These are phyloP conservation scores for Ophioceras dolichostomum DNA, from an alignment of 2,329 filamentous ascomycete genomes.

Conservation along the genomic window DNA sequence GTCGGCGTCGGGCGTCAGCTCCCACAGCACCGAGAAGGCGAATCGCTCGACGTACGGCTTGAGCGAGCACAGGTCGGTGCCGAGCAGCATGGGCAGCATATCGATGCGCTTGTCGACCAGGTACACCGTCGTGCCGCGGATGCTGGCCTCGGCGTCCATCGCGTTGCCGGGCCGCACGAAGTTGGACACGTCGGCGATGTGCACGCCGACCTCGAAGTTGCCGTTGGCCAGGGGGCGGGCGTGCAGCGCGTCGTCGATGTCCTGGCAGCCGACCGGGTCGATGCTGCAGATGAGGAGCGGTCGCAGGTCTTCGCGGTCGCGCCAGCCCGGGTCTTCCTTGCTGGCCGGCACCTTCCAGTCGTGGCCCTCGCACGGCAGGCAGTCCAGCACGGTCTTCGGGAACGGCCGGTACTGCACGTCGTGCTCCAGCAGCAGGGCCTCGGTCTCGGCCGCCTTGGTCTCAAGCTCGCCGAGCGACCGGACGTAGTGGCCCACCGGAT, in stretches of 20 bases:
- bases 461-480: slow-evolving; percentile 87
- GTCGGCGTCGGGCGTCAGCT: slow-evolving; percentile 73
- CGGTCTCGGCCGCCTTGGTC: slow-evolving; percentile 94
- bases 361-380: slow-evolving; percentile 80
- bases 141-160: slow-evolving; percentile 91
- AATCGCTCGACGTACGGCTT: slow-evolving; percentile 96
- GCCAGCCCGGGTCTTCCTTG: slow-evolving; percentile 75
- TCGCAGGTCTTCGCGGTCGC: slow-evolving; percentile 69
- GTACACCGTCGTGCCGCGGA: slow-evolving; percentile 93
- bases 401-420: slow-evolving; percentile 98
- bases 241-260: slow-evolving; percentile 96
- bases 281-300: slow-evolving; percentile 91
- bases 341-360: slow-evolving; percentile 84
- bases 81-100: slow-evolving; percentile 94
- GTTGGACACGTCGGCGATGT: slow-evolving; percentile 98
- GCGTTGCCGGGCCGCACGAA: slow-evolving; percentile 95
- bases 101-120: slow-evolving; percentile 98
- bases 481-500: slow-evolving; percentile 88
- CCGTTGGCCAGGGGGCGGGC: slow-evolving; percentile 76
- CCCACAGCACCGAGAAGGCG: slow-evolving; percentile 80
- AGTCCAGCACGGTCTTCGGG: slow-evolving; percentile 89
- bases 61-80: slow-evolving; percentile 89
- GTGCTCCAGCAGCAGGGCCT: slow-evolving; percentile 85
- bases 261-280: slow-evolving; percentile 88
- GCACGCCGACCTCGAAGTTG: slow-evolving; percentile 91